These are phyloP conservation scores for Backusella luteola DNA, from an alignment of 192 early-diverging fungal genomes.

Conservation along the genomic window DNA sequence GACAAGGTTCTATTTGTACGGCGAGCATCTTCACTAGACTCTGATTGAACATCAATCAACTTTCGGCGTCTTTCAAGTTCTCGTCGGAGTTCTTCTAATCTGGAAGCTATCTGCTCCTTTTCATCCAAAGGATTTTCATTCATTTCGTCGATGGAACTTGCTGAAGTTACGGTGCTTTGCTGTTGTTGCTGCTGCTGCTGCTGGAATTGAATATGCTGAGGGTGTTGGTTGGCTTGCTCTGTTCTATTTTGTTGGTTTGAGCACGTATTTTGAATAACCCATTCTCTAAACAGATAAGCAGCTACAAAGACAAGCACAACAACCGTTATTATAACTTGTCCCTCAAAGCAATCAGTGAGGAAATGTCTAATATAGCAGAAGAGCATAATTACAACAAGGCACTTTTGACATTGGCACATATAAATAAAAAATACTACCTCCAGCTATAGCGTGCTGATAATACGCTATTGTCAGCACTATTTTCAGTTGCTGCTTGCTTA, in stretches of 20 bases:
- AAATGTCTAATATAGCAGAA: constrained; percentile 38
- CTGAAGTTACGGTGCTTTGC: neutral
- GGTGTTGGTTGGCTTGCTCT: neutral
- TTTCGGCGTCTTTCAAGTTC: neutral
- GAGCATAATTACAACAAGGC: neutral
- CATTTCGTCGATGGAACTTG: neutral
- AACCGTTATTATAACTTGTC: constrained; percentile 72
- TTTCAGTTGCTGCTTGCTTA: neutral
- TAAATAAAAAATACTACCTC: neutral
- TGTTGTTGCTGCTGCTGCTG: neutral
- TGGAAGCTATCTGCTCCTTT: neutral
- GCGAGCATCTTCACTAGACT: neutral
- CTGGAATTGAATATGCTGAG: neutral
- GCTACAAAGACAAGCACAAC: constrained; percentile 76
- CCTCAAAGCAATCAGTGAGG: constrained; percentile 74
- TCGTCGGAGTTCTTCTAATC: neutral
- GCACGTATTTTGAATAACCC: constrained; percentile 63
- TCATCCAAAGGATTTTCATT: neutral
- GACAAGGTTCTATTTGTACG: neutral
- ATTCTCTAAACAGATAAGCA: constrained; percentile 84
- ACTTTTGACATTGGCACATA: neutral
- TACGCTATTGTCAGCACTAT: neutral
- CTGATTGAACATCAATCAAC: neutral
- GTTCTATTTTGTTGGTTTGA: neutral
- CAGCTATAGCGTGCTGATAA: neutral